Conservation (phyloP, 208 protist species). For the Pavlovales sp. region DNA sequence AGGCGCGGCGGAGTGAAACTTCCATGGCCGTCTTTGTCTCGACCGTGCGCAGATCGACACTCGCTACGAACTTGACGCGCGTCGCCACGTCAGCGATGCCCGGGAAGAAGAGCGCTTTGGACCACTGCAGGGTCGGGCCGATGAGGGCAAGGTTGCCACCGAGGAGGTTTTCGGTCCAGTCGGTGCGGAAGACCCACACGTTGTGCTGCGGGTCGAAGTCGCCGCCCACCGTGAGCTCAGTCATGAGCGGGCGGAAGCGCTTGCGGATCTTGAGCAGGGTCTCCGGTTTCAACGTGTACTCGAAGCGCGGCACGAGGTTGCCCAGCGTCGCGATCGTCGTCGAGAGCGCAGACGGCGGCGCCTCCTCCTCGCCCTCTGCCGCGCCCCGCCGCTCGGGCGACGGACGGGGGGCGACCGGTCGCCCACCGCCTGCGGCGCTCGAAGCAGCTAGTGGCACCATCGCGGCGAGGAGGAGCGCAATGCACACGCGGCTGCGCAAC, state of each 20-base stretch:
- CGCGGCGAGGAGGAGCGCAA: not conserved
- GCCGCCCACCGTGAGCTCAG: not conserved
- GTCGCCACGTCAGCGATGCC: not conserved
- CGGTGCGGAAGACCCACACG: not conserved
- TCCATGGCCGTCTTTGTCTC: not conserved
- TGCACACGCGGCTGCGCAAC: not conserved
- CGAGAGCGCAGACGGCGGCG: too few species aligned
- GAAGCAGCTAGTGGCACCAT: too few species aligned
- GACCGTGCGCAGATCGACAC: not conserved
- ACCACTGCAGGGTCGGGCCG: not conserved
- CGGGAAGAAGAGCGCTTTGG: not conserved
- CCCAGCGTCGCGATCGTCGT: not conserved
- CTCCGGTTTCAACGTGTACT: not conserved
- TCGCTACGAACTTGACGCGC: not conserved
- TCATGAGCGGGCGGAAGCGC: not conserved
- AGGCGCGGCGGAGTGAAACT: not conserved
- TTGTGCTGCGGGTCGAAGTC: not conserved
- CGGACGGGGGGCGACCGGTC: too few species aligned
- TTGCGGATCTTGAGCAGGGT: not conserved
- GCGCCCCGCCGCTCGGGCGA: too few species aligned
- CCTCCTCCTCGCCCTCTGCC: too few species aligned
- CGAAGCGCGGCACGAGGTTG: not conserved
- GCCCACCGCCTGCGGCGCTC: too few species aligned
- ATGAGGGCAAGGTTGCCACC: not conserved
- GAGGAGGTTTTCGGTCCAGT: not conserved